Base-by-base conservation (phyloP, 2,329 filamentous ascomycete genomes). In the Emergomyces africanus region DNA sequence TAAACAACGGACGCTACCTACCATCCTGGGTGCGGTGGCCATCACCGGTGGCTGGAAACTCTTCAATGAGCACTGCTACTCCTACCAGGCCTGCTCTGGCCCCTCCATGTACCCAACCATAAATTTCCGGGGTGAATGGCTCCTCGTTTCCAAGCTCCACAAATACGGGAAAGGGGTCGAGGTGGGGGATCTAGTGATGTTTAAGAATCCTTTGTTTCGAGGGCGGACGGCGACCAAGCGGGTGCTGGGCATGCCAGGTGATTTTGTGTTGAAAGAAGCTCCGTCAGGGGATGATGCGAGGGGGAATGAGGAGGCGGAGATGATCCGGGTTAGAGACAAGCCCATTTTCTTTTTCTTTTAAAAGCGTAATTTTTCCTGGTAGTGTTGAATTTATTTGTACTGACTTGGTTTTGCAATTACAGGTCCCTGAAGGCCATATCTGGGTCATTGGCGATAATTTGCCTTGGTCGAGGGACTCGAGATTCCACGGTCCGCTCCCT, bases 101-200 rank as follows among this genome's bases (percentile, higher is more conserved):
- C 84, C 90, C 3, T 92, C 88, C 20, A 97, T 97, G 94, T 81
- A 94, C 56, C 92, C 92, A 8, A 96, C 90, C 0, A 84, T 96
- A 61, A 78, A 80, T 28, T 78, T 84, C 1, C 72, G 78, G 9
- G 85, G 85, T 59, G 87, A 92, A 68, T 84, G 78, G 71, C 78
- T 92, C 53, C 71, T 91, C 14, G 81, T 89, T 57, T 84, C 84
- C 61, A 84, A 84, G 65, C 75, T 78, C n/a, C 81, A 86, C 72
- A 82, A 86, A 6, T 78, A 83, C 35, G 92, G 92, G 3, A 82
- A 86, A 25, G 78, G 76, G 14, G 72, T 88, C 39, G 69, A 74
- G 55, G 85, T 96, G n/a, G 94, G 94, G 33, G 94, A 99, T 72
- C 74, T 96, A 12, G 84, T 97, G 54, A 80, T 82, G 28, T 95